Evolutionary conservation across 1,284 basidiomycete genomes (phyloP), one percentile per base, ranked within the genome.

Genomic region (Amylostereum chailletii): DNA sequence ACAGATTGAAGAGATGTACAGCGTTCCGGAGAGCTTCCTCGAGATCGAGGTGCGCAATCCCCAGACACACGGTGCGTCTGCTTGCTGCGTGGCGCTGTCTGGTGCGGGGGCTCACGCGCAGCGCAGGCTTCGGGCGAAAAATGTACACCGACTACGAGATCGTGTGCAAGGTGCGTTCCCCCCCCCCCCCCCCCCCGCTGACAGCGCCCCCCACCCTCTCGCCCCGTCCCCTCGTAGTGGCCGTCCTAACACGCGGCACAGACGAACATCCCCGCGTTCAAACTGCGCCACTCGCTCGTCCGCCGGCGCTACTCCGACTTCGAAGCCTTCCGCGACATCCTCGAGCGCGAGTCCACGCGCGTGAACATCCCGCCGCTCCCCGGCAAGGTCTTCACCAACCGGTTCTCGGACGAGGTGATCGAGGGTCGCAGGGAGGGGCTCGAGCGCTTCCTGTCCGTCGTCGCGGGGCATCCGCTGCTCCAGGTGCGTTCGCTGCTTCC

Each of bases 101-200:
- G 7, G 11, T 42, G 9, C 39, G 43, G 37, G 34, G 27, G 11
- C 29, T 34, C 48, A 45, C 40, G 4, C 36, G 19, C 36, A 34
- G 30, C 34, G 38, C 60, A 94, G 91, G 91, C 36, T 92, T 93
- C 62, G 93, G 94, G 34, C 75, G 95, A 59, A 97, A 97, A 77
- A 96, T 95, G 93, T 99, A 91, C 68, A 99, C 95, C 44, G 94
- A 99, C 75, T 99, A 99, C 64, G 95, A 99, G 71, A 88, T 99
- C 56, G 87, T 97, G 47, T 97, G 94, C 77, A 92, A 94, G 81
- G 94, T 90, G 55, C 52, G 77, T 65, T n/a, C 34, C 42, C 37
- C 45, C 45, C 30, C 38, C 32, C n/a, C 33, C 19, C 19, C 11
- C 42, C 9, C 10, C 32, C 40, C 29, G 36, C 34, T 34, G 26